These are phyloP conservation scores for Aspergillus candidus DNA, from an alignment of 2,329 filamentous ascomycete genomes.

Conservation along the genomic window DNA sequence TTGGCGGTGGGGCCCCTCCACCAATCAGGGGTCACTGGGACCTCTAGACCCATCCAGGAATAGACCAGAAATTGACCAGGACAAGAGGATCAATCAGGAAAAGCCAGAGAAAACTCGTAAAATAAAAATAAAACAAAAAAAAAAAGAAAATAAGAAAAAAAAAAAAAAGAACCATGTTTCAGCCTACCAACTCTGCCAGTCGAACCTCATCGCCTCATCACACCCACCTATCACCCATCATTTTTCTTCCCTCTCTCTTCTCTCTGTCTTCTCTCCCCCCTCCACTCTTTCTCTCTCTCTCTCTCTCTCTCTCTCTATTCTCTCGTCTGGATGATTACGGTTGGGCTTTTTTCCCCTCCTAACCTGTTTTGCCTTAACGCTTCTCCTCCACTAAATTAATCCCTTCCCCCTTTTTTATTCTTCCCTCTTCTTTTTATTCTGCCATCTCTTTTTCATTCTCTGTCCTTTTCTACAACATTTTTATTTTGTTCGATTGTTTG, in stretches of 20 bases:
- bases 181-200: too few relatives aligned
- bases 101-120: too few relatives aligned
- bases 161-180: too few relatives aligned
- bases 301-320: not conserved
- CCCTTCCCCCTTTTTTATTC: not conserved
- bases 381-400: not conserved
- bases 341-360: not conserved
- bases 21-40: too few relatives aligned
- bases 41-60: too few relatives aligned
- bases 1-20: too few relatives aligned
- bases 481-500: not conserved
- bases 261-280: not conserved
- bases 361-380: not conserved
- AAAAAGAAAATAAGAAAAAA: too few relatives aligned
- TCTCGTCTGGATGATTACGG: too few relatives aligned
- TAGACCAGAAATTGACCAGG: too few relatives aligned
- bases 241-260: conserved; percentile 1
- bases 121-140: too few relatives aligned
- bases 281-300: not conserved
- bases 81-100: too few relatives aligned
- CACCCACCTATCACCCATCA: not conserved
- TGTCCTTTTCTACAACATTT: not conserved
- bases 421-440: not conserved
- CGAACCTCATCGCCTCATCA: too few relatives aligned
- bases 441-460: not conserved